Percentiles rank a stretch among this genome's conserved stretches.
phyloP scores from a whole-genome alignment of 2,329 filamentous ascomycete genomes.

The Epicoccum sorghinum region DNA sequence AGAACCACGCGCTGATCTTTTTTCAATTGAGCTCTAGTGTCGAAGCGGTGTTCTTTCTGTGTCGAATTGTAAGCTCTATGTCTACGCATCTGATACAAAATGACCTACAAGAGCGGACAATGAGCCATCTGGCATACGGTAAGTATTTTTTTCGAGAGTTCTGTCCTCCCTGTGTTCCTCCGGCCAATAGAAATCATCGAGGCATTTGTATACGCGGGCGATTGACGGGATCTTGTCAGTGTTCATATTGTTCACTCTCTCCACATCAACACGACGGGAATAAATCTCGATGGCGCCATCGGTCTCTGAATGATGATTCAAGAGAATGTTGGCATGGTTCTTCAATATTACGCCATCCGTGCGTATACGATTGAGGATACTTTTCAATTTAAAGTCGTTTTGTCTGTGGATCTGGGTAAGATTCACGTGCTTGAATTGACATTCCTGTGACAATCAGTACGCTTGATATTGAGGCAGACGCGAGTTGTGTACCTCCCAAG shows the following conservation, averaged over 20 bases:
- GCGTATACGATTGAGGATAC: slow-evolving; percentile 62
- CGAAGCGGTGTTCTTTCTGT: slow-evolving; percentile 55
- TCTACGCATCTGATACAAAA: too few relatives aligned
- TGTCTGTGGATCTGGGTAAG: slow-evolving; percentile 65
- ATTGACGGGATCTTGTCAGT: slow-evolving; percentile 39
- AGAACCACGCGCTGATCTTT: slow-evolving; percentile 60
- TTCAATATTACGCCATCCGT: slow-evolving; percentile 44
- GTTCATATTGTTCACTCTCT: slow-evolving; percentile 40
- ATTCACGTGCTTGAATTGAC: slow-evolving; percentile 60
- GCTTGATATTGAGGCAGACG: not conserved
- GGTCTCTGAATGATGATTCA: slow-evolving; percentile 51
- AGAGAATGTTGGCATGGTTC: slow-evolving; percentile 46
- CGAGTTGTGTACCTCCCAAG: slow-evolving; percentile 53
- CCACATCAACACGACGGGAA: slow-evolving; percentile 47
- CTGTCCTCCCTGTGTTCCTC: slow-evolving; percentile 30
- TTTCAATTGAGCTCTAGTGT: slow-evolving; percentile 54
- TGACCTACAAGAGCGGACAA: slow-evolving; percentile 28
- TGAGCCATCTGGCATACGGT: slow-evolving; percentile 10
- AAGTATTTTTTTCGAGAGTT: slow-evolving; percentile 19
- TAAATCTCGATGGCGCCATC: slow-evolving; percentile 55
- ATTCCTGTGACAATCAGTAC: slow-evolving; percentile 41
- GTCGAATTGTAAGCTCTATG: not conserved
- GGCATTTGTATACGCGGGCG: slow-evolving; percentile 35
- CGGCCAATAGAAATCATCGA: slow-evolving; percentile 53
- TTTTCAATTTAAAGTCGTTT: slow-evolving; percentile 59